Conservation (phyloP, 1,139 yeast species). For the Taphrina pruni region DNA sequence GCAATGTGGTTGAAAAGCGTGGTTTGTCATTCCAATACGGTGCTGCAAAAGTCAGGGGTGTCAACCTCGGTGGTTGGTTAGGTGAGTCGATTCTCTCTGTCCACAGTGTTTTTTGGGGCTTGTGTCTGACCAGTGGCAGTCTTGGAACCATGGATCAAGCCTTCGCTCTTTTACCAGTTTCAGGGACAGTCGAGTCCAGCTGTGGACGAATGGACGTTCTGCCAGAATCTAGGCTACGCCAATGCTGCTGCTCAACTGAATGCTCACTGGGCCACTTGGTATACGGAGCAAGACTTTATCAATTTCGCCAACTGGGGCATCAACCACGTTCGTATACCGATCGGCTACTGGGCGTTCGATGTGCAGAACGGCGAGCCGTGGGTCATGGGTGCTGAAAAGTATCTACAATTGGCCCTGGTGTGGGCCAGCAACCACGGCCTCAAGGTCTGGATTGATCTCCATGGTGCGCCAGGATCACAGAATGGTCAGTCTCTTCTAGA, state of each 20-base stretch:
- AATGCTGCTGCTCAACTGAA: slow-evolving; percentile 63
- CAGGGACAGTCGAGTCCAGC: slow-evolving; percentile 51
- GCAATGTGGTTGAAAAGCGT: slow-evolving; percentile 19
- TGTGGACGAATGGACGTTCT: slow-evolving; percentile 81
- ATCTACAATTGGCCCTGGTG: slow-evolving; percentile 73
- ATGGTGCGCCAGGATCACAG: slow-evolving; percentile 97
- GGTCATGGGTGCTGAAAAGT: slow-evolving; percentile 79
- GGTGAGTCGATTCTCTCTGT: slow-evolving; percentile 47
- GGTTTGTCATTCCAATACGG: slow-evolving; percentile 22
- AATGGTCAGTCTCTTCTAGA: slow-evolving; percentile 53
- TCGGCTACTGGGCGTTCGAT: slow-evolving; percentile 95
- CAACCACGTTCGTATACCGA: slow-evolving; percentile 86
- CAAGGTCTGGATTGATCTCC: slow-evolving; percentile 90
- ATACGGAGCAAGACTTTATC: slow-evolving; percentile 72
- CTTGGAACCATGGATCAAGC: slow-evolving; percentile 53
- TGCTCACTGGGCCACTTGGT: slow-evolving; percentile 81
- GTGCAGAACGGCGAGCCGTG: slow-evolving; percentile 74
- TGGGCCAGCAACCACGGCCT: slow-evolving; percentile 73
- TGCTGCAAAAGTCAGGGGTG: slow-evolving; percentile 59
- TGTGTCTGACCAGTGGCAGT: slow-evolving; percentile 60
- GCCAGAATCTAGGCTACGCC: slow-evolving; percentile 66
- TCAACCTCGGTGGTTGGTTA: slow-evolving; percentile 91
- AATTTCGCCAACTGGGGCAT: slow-evolving; percentile 68
- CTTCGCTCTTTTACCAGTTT: slow-evolving; percentile 56
- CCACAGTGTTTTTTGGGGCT: not conserved